Conservation (phyloP, 2,329 filamentous ascomycete genomes). For the Penicillium brasilianum region DNA sequence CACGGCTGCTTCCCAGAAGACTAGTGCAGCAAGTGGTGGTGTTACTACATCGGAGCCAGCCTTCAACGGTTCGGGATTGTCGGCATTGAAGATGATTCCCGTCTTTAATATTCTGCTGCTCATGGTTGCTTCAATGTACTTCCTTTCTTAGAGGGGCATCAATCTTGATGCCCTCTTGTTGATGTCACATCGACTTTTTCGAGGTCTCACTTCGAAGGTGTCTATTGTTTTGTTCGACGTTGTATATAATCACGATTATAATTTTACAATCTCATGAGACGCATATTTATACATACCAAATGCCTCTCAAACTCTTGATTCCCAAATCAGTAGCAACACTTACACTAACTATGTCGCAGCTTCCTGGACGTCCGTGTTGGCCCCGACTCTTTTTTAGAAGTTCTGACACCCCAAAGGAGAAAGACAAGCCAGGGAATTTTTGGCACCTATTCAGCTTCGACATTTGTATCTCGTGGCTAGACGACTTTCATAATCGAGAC, state of each 20-base stretch:
- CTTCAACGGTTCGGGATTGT: not conserved
- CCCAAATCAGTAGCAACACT: too few species aligned
- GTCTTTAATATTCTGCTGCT: not conserved
- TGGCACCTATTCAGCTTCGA: too few species aligned
- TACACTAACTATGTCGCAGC: too few species aligned
- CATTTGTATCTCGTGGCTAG: too few species aligned
- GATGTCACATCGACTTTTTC: not conserved
- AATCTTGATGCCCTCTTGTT: not conserved
- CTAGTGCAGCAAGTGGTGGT: not conserved
- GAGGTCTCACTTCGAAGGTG: not conserved
- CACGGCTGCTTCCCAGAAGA: not conserved
- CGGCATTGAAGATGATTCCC: not conserved
- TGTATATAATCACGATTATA: not conserved
- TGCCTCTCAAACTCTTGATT: too few species aligned
- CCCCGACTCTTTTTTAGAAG: too few species aligned
- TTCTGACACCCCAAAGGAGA: too few species aligned
- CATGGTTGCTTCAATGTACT: not conserved
- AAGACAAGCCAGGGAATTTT: too few species aligned
- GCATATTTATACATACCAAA: too few species aligned
- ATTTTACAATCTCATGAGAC: not conserved
- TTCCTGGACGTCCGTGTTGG: too few species aligned
- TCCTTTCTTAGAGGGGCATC: not conserved
- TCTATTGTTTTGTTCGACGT: not conserved
- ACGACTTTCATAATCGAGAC: not conserved
- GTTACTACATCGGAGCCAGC: not conserved